Evolutionary conservation across 1,139 yeast genomes (phyloP), one percentile per base, ranked within the genome.

Genomic region (Arxiozyma slooffiae): DNA sequence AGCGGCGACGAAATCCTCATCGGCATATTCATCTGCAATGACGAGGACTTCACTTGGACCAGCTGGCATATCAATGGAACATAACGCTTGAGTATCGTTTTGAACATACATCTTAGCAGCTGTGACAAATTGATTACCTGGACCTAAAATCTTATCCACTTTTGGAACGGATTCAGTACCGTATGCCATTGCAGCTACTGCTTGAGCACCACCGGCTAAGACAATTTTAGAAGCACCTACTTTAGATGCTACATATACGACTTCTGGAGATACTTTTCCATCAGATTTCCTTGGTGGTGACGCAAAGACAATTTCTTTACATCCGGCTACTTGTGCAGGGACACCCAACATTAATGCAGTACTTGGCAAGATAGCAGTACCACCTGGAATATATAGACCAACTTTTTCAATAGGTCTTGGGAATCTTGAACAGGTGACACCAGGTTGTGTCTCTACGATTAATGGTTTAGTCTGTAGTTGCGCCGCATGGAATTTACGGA

Each of bases 131-230:
- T 92, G 99, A 71, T 92, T 92, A 54, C 98, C 99, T 22, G 99
- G 99, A 49, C 99, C 99, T 69, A 92, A 77, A 55, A 92, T 90
- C 76, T 92, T 92, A 71, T 92, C 97, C 67, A 94, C 94, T 70
- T 94, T 92, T 52, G 95, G 85, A 46, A 92, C 85, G 40, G 85
- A 72, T 61, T 87, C 88, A 8, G 98, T 94, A 66, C 99, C 98
- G 67, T 92, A 92, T 1, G 98, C 98, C 95, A 92, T 79, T 3
- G 99, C 95, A 43, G 97, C 95, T 50, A 92, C 87, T 3, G 98
- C 99, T 73, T 92, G 99, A 4, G 98, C 98, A 62, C 99, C 99
- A 60, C 98, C 99, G 1, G 98, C 98, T 66, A 94, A 75, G 5
- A 92, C 86, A 63, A 92, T 89, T 60, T 83, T 79, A 57, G 81